Evolutionary conservation across 1,284 basidiomycete genomes (phyloP), one percentile per base, ranked within the genome.

Genomic region (Anthracocystis walkeri): DNA sequence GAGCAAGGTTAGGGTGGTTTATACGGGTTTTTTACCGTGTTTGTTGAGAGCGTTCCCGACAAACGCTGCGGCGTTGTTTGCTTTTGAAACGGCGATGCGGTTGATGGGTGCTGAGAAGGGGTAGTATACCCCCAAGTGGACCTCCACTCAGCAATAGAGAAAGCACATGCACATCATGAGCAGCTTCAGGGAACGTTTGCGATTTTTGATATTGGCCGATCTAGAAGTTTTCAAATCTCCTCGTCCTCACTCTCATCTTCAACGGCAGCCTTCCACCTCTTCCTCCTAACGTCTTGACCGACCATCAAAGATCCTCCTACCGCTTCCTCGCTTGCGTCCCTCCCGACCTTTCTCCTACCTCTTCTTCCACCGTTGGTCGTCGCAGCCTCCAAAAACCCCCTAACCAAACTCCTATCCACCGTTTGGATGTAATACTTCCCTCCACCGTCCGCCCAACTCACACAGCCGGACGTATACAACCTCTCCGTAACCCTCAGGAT

Each of bases 341-440:
- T 29, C 31, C 23, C 54, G 7, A 46, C 56, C 21, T n/a, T 46
- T 33, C 52, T 41, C 18, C 49, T 40, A 4, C 33, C 10, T 35
- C 23, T 52, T 2, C 42, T 50, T 1, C 18, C 59, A 40, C 46
- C 25, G 23, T 55, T 51, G n/a, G n/a, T n/a, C n/a, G n/a, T n/a
- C 7, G 25, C 46, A 7, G 31, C 33, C 45, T 59, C 55, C 54
- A 76, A 48, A 33, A 75, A 78, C 38, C 65, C 67, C 41, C 65
- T 52, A n/a, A 78, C 57, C 56, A 73, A 44, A 20, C 59, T 70
- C 25, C 78, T 59, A 52, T 81, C 80, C 25, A 81, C 80, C 12
- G 51, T 65, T 18, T 82, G 80, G 29, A 84, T 82, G 42, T 84
- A 84, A 51, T 82, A 84, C 58, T 73, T 80, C 3, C 83, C 83